Evolutionary conservation across 1,284 basidiomycete species (phyloP), one percentile per base, ranked within the genome.

Genomic region (Bjerkandera adusta): DNA sequence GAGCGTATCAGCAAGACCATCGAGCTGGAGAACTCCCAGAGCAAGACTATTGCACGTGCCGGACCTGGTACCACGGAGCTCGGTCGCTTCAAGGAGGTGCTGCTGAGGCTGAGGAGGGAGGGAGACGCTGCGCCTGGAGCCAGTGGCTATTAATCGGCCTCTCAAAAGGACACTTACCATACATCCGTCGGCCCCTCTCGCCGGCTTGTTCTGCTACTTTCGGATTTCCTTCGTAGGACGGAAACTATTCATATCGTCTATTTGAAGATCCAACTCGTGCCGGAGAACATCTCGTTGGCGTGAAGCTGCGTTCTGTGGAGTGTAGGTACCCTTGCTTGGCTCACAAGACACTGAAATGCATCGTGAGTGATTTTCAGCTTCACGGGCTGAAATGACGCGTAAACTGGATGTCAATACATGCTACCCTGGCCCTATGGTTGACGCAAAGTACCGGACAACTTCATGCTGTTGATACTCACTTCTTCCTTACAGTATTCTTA

Each of bases 21-120:
- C 49, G 92, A 95, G 54, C 76, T 99, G 35, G 84, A 97, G 67
- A 97, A 98, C 68, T 97, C 93, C 48, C 92, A 95, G 70, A 92
- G 88, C 73, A 99, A 98, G 76, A 98, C 95, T 1, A 81, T 94
- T 58, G 87, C 94, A 16, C 82, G 93, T 32, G 79, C 86, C 30
- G 91, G 90, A 13, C 71, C 90, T n/a, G 90, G 90, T 16, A 90
- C 92, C 34, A 92, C 88, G 1, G 97, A 99, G 62, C 75, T 98
- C 48, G 72, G 81, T 35, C 78, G 96, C 51, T 93, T 93, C 78
- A 96, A 92, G 70, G 95, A 97, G 65, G 86, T 97, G 36, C 69
- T 97, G 49, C 69, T 97, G 57, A 76, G 88, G 48, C 69, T 97
- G 58, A 88, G 84, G 70, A 76, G 94, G 55, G 92, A 97, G 69